phyloP scores from a whole-genome alignment of 805 yeast genomes.

The Myxozyma vanderwaltii region DNA sequence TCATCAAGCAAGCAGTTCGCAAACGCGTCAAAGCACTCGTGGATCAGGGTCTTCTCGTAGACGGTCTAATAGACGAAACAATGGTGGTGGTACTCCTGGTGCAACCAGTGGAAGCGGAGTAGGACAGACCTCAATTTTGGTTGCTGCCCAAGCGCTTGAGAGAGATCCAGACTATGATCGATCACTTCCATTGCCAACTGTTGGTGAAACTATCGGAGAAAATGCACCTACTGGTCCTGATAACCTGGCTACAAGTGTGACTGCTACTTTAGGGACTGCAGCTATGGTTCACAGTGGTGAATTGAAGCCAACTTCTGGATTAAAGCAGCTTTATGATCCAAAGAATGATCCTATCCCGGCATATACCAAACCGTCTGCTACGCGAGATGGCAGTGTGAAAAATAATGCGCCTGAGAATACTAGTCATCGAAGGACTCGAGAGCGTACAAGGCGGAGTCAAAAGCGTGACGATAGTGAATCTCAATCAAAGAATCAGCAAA shows the following conservation, averaged over 20 bases:
- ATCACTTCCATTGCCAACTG: conserved; percentile 19
- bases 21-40: neutral
- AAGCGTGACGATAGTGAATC: conserved; percentile 12
- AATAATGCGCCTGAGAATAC: neutral
- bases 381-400: neutral
- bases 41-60: conserved; percentile 5
- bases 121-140: neutral
- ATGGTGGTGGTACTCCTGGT: neutral
- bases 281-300: conserved; percentile 9
- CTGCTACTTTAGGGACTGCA: neutral
- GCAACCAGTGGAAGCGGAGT: too few species aligned
- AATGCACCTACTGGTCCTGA: neutral
- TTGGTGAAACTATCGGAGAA: neutral
- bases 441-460: conserved; percentile 7
- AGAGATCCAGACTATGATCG: conserved; percentile 32
- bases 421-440: conserved; percentile 10
- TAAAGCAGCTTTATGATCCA: conserved; percentile 29
- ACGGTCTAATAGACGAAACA: conserved; percentile 3
- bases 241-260: neutral
- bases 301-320: neutral
- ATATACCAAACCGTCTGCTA: conserved; percentile 5
- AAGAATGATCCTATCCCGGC: conserved; percentile 27
- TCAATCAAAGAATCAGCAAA: neutral
- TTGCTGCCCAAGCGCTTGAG: neutral
- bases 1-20: neutral